Base-by-base conservation (phyloP, 225 moss, liverwort and hornwort species). In the Anthoceros angustus region DNA sequence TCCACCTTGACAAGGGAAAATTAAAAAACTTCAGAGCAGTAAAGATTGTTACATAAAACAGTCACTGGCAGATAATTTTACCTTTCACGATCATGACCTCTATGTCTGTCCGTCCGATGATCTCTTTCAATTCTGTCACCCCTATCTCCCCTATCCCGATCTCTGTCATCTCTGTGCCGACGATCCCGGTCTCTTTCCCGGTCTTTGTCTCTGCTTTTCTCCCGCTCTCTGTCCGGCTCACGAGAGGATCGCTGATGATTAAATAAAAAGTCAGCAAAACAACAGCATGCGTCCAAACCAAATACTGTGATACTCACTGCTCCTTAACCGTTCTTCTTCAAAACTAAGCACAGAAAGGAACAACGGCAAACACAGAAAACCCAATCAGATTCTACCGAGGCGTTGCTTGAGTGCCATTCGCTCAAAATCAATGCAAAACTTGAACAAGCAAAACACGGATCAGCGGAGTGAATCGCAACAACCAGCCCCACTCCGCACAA, bases 41-140 rank as follows among this genome's bases (percentile, higher is more conserved):
- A 6, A 50, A 24, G 26, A n/a, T 70, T 42, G 39, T 61, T 43
- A 50, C 73, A 32, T 32, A 32, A 6, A 48, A 6, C 3, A 55
- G 6, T 7, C 6, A 9, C 55, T 55, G 55, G n/a, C 1, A 55
- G 23, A 15, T 55, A n/a, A n/a, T n/a, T n/a, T n/a, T 50, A 79
- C 82, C 79, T 83, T 61, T 83, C 82, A 68, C 82, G 72, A 42
- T 81, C 81, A 50, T 81, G 81, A 25, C 78, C 48, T 64, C 65
- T 77, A 41, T 77, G 74, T 18, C 75, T 65, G 55, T 81, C 73
- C n/a, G 68, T 63, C n/a, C 69, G 74, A 21, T 77, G 74, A 60
- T 80, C 74, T 15, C 64, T 21, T 12, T 60, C 42, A 43, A 12
- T 65, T 10, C 72, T 62, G 0, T 74, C 76, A 64, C 74, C 67